Conservation (phyloP, 208 protist genomes). For the Trypanosoma scelopori region DNA sequence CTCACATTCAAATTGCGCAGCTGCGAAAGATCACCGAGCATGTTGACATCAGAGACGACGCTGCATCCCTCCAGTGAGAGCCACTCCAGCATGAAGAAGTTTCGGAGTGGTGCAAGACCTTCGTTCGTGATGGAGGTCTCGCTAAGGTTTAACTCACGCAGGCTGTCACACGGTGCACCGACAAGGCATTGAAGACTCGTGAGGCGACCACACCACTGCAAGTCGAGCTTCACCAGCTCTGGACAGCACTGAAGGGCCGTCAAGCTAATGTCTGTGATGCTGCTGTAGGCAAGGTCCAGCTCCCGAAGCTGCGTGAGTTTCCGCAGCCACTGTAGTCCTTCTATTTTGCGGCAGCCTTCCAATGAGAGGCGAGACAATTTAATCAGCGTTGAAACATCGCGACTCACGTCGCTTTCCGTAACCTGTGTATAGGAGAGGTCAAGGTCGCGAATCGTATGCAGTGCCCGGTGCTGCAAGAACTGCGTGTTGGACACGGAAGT, state of each 20-base stretch:
- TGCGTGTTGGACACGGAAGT: slow-evolving; percentile 34
- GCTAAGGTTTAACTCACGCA: slow-evolving; percentile 21
- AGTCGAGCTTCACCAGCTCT: slow-evolving; percentile 38
- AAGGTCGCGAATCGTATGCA: slow-evolving; percentile 41
- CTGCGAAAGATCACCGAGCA: slow-evolving; percentile 30
- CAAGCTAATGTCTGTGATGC: slow-evolving; percentile 29
- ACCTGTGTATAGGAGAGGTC: slow-evolving; percentile 63
- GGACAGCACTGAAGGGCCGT: slow-evolving; percentile 36
- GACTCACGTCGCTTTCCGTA: slow-evolving; percentile 31
- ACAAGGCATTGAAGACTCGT: slow-evolving; percentile 31
- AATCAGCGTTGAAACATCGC: slow-evolving; percentile 42
- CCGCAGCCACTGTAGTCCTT: slow-evolving; percentile 36
- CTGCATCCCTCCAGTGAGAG: slow-evolving; percentile 31
- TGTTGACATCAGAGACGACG: slow-evolving; percentile 24
- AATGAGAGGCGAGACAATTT: slow-evolving; percentile 42
- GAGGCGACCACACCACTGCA: slow-evolving; percentile 41
- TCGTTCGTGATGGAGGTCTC: slow-evolving; percentile 26
- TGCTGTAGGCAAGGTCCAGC: slow-evolving; percentile 47
- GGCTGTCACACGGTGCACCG: slow-evolving; percentile 3
- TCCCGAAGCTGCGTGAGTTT: slow-evolving; percentile 31
- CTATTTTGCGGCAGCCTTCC: slow-evolving; percentile 48
- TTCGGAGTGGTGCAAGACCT: slow-evolving; percentile 8
- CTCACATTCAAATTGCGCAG: slow-evolving; percentile 40
- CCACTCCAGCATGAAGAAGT: slow-evolving; percentile 13
- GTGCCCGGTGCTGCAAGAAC: slow-evolving; percentile 36